These are phyloP conservation scores for Colletotrichum sp. DNA, from an alignment of 2,329 filamentous ascomycete species.

Conservation along the genomic window DNA sequence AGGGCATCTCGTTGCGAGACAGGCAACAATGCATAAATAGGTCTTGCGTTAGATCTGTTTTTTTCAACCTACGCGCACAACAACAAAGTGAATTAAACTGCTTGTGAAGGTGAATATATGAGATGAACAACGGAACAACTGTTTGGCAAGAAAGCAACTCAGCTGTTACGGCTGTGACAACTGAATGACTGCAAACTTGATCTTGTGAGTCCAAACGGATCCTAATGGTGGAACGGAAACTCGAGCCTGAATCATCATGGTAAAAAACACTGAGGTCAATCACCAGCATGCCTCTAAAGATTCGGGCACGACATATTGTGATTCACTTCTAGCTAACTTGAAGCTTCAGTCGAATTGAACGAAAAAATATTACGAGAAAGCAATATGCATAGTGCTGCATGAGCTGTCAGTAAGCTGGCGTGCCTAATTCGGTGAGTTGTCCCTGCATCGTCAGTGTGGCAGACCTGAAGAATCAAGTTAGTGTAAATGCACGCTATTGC, in stretches of 20 bases:
- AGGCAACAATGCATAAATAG: background rate
- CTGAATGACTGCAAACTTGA: background rate
- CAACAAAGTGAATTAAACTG: background rate
- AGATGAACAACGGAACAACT: background rate
- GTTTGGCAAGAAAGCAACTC: background rate
- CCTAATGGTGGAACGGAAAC: accelerated
- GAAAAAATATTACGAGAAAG: background rate
- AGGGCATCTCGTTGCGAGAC: background rate
- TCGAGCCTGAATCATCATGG: background rate
- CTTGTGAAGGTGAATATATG: background rate
- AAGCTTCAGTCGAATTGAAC: background rate
- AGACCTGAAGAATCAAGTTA: background rate
- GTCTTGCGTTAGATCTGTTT: background rate
- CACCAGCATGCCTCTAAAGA: background rate
- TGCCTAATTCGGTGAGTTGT: background rate
- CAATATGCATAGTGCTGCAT: accelerated
- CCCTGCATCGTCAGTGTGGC: background rate
- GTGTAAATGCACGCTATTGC: background rate
- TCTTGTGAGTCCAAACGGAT: background rate
- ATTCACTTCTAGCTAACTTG: background rate
- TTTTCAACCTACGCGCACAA: background rate
- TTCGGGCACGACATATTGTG: background rate
- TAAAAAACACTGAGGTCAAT: background rate
- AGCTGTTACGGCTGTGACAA: background rate
- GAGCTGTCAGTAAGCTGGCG: background rate